Evolutionary conservation across 306 rosid genomes (phyloP).

Genomic region (Geum urbanum): DNA sequence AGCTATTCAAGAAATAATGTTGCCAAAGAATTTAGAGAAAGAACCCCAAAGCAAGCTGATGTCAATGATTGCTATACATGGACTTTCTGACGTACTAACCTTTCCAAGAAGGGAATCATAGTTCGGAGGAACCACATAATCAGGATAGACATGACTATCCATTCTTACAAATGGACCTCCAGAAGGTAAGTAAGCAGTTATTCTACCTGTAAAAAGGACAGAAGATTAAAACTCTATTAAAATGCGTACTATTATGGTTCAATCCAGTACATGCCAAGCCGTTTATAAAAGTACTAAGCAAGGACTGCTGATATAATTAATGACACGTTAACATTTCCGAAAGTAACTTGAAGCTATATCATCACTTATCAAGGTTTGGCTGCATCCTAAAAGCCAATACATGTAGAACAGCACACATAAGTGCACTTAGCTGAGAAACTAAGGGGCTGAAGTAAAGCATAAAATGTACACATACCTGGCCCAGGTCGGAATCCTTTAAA

Average conservation of each 20-base stretch:
- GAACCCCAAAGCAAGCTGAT: background rate
- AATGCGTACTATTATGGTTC: background rate
- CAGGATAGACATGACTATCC: slow-evolving; percentile 97
- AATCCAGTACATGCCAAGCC: background rate
- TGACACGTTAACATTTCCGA: background rate
- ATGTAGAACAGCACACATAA: background rate
- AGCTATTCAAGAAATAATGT: slow-evolving; percentile 40
- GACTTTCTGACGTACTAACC: slow-evolving; percentile 30
- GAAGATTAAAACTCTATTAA: background rate
- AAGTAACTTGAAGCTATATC: background rate
- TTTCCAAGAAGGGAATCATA: slow-evolving; percentile 98
- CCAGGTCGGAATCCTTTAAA: slow-evolving; percentile 96
- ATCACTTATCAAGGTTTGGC: background rate
- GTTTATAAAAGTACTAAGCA: background rate
- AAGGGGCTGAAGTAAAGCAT: background rate
- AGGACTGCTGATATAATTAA: background rate
- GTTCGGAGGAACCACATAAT: slow-evolving; percentile 97
- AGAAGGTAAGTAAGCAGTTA: slow-evolving; percentile 89
- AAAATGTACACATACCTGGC: slow-evolving; percentile 56
- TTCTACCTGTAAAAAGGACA: slow-evolving; percentile 65
- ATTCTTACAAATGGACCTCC: slow-evolving; percentile 99
- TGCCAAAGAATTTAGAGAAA: slow-evolving; percentile 10
- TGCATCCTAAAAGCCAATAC: background rate
- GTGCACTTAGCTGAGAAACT: background rate
- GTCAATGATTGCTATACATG: background rate